Base-by-base conservation (phyloP, 768 basidiomycete species). In the Auricularia sp. region DNA sequence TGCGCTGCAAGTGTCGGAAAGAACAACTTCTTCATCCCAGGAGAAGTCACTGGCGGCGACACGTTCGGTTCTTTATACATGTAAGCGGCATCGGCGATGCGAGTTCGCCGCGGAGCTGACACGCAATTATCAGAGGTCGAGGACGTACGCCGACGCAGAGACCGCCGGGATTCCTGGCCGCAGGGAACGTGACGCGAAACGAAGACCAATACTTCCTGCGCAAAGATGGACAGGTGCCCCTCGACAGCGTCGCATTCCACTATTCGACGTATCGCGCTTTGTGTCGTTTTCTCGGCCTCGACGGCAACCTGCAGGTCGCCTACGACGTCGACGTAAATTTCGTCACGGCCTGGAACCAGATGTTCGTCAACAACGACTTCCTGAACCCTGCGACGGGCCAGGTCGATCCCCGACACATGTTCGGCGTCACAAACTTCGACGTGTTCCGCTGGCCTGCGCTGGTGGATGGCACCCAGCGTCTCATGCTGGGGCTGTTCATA, bases 11-110 rank as follows among this genome's bases (percentile, higher is more conserved):
- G 77, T 0, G 75, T 91, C 16, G 85, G 85, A 62, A 97, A 97
- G 79, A 81, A 78, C 3, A 94, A 97, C 71, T 96, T 97, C 74
- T 88, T 85, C 76, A 93, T 97, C 68, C 79, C 91, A 1, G 94
- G 94, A 56, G 94, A 97, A 78, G 90, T 97, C 60, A 97, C 94
- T 7, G 94, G 93, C 78, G 94, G 93, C 64, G 87, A 97, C 75
- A 86, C 85, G 1, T 96, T 96, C 71, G 93, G 91, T 10, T 78
- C 93, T 0, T 76, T 96, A 11, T 97, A 96, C 75, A 76, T 90
- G 90, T 90, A 71, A 67, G 87, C 80, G 39, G 5, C 61, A 14
- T 42, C 62, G 42, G 47, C 12, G 11, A 12, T 16, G 5, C 36
- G 34, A 63, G 42, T 62, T 62, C 34, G 58, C 2, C 62, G 33